Evolutionary conservation across 2,329 filamentous ascomycete species (phyloP), one percentile per base, ranked within the genome.

Genomic region (Epichloe hybrida): DNA sequence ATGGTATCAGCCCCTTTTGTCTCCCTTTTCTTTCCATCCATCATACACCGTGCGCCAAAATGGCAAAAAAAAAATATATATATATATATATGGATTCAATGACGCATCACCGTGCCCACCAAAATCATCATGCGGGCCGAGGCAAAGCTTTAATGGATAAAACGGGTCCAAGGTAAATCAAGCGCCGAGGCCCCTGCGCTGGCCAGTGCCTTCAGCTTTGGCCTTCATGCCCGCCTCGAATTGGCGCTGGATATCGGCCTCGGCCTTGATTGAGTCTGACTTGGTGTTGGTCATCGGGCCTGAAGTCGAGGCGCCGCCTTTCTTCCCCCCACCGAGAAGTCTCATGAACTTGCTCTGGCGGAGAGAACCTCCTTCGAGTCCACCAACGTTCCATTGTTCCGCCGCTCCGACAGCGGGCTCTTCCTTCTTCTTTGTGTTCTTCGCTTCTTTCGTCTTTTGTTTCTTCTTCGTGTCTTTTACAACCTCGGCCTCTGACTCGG

Each of bases 331-430:
- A 20, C 77, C 77, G 4, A 81, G 67, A 1, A 81, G 71, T 35
- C 75, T 69, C 58, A 80, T 62, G 54, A 80, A 80, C 64, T 81
- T 81, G 53, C 67, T 65, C 57, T 79, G 75, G 12, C 78, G 69
- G 46, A 67, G 66, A 17, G 66, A 57, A 21, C 72, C 75, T 35
- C 78, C 78, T 39, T 71, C 72, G 36, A 81, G 67, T 36, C 66
- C 71, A 17, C 66, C 61, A 27, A 79, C 74, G 53, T 78, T 76
- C 76, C 76, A 80, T 54, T 72, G 65, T 59, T 73, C 73, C 3
- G 60, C 62, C 13, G 63, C 53, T 17, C 56, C 49, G 3, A 56
- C 34, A 9, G 54, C 38, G 5, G 57, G 47, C 23, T 59, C 51
- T 41, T 64, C 55, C 17, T 61, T 36, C 23, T 55, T 52, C 20